Evolutionary conservation across 768 basidiomycete genomes (phyloP).

Genomic region (Phaffia australis): DNA sequence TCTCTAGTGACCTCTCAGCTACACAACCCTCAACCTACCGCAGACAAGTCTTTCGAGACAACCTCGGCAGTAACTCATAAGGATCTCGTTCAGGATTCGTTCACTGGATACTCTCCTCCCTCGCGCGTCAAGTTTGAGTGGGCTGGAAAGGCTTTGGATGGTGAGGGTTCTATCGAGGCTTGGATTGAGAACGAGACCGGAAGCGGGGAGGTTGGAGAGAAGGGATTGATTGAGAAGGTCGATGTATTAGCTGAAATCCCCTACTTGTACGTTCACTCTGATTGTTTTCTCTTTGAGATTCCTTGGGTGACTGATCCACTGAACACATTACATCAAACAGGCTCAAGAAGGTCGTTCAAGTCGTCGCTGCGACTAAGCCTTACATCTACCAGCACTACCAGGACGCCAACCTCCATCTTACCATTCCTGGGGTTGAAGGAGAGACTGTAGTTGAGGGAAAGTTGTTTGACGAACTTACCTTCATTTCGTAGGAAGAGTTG

Average conservation of each 20-base stretch:
- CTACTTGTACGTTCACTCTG: constrained; percentile 43
- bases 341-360: constrained; percentile 82
- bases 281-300: background rate
- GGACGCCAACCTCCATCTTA: constrained; percentile 16
- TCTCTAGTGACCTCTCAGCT: constrained; percentile 53
- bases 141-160: constrained; percentile 54
- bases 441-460: constrained; percentile 21
- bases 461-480: constrained; percentile 26
- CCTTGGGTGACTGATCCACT: background rate
- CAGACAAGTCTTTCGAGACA: constrained; percentile 26
- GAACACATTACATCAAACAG: constrained; percentile 1
- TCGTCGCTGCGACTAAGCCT: constrained; percentile 85
- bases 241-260: constrained; percentile 94
- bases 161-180: constrained; percentile 49
- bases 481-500: constrained; percentile 11
- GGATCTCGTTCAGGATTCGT: constrained; percentile 53
- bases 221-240: constrained; percentile 79
- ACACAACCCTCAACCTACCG: constrained; percentile 14
- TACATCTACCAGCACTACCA: constrained; percentile 64
- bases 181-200: constrained; percentile 53
- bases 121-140: constrained; percentile 60
- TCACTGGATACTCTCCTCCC: constrained; percentile 73
- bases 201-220: constrained; percentile 41
- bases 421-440: constrained; percentile 9
- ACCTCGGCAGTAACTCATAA: constrained; percentile 42